These are phyloP conservation scores for Rhizopogon vinicolor DNA, from an alignment of 768 basidiomycete genomes.

Conservation along the genomic window DNA sequence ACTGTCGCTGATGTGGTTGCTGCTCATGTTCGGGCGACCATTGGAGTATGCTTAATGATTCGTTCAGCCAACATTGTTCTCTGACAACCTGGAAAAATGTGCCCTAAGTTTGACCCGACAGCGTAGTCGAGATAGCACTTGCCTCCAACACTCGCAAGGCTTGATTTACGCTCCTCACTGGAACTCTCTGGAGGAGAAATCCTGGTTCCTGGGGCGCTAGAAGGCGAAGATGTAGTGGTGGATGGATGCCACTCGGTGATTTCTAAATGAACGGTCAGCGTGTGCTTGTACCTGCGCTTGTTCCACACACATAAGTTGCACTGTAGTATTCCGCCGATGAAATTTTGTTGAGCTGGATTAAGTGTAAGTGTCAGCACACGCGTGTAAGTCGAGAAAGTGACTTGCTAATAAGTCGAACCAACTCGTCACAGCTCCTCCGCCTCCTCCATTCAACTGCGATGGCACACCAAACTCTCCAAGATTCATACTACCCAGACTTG, in stretches of 20 bases:
- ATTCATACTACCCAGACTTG: constrained; percentile 20
- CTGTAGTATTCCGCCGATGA: constrained; percentile 61
- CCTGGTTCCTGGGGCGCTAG: constrained; percentile 72
- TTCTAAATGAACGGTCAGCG: constrained; percentile 33
- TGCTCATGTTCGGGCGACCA: constrained; percentile 51
- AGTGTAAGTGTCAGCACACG: neutral
- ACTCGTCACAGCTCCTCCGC: constrained; percentile 10
- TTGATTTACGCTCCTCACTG: constrained; percentile 67
- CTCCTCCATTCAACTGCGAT: constrained; percentile 13
- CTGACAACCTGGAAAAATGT: constrained; percentile 51
- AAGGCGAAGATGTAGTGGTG: constrained; percentile 64
- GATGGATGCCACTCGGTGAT: constrained; percentile 64
- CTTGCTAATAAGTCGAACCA: constrained; percentile 29
- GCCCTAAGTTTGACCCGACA: neutral
- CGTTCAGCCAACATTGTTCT: constrained; percentile 85
- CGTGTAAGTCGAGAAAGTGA: neutral
- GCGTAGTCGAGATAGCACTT: constrained; percentile 5
- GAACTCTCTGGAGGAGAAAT: constrained; percentile 65
- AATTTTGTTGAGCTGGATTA: constrained; percentile 49
- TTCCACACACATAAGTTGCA: constrained; percentile 54
- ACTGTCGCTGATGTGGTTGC: neutral
- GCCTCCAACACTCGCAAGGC: constrained; percentile 77
- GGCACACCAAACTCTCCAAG: constrained; percentile 20
- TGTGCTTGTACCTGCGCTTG: neutral
- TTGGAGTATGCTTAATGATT: constrained; percentile 51